These are phyloP conservation scores for Achaetomium macrosporum DNA, from an alignment of 2,329 filamentous ascomycete genomes.

Conservation along the genomic window DNA sequence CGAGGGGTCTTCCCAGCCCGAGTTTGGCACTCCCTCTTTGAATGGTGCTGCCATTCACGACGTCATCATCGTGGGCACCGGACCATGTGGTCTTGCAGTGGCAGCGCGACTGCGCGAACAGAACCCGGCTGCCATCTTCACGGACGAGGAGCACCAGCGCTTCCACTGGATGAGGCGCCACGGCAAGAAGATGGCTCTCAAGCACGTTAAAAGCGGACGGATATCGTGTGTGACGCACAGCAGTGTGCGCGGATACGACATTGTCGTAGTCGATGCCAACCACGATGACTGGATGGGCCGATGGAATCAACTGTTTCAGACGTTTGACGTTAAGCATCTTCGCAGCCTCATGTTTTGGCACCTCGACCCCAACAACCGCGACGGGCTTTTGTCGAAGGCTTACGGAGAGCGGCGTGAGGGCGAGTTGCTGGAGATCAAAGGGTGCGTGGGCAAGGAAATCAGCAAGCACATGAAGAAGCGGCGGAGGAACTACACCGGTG, in stretches of 20 bases:
- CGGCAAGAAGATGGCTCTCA: conserved; percentile 53
- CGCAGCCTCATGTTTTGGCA: conserved; percentile 82
- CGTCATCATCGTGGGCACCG: neutral
- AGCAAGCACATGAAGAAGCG: conserved; percentile 76
- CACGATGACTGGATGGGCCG: conserved; percentile 60
- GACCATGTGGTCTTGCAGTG: neutral
- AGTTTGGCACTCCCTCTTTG: neutral
- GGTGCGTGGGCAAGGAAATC: conserved; percentile 72
- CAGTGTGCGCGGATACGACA: conserved; percentile 31
- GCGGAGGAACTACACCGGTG: conserved; percentile 34
- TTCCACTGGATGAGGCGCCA: conserved; percentile 72
- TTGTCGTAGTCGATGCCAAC: conserved; percentile 62
- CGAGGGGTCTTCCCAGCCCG: no score
- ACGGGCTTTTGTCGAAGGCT: conserved; percentile 65
- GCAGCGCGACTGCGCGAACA: conserved; percentile 19
- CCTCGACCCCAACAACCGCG: conserved; percentile 67
- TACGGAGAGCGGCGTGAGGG: conserved; percentile 53
- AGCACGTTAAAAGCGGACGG: conserved; percentile 41
- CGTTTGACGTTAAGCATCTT: conserved; percentile 64
- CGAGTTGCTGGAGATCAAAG: conserved; percentile 64
- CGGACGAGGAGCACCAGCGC: conserved; percentile 75
- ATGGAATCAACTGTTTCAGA: conserved; percentile 65
- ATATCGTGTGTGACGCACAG: conserved; percentile 12
- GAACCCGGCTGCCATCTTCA: conserved; percentile 73
- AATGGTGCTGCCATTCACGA: neutral